phyloP scores from a whole-genome alignment of 305 asterid genomes.

The Nicotiana rustica region DNA sequence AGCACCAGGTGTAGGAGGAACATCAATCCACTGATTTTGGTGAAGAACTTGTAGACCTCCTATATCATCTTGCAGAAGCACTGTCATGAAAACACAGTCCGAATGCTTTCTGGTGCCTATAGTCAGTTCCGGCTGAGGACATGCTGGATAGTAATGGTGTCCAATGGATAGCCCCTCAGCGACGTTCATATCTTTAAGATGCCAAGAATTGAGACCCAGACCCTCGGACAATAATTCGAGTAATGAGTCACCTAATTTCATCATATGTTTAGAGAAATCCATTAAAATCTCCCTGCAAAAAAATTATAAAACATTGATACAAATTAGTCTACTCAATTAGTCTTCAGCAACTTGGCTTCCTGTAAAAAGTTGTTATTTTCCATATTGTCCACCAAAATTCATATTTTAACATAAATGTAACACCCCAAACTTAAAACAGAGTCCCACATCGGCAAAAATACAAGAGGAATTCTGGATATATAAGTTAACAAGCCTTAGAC shows the following conservation, averaged over 20 bases:
- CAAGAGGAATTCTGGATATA: no score
- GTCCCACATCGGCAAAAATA: no score
- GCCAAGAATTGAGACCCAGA: slow-evolving; percentile 32
- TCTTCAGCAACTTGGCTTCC: not conserved
- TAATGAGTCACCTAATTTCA: slow-evolving; percentile 22
- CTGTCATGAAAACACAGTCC: slow-evolving; percentile 35
- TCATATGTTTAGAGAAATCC: slow-evolving; percentile 31
- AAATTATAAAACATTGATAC: not conserved
- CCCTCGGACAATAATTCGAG: slow-evolving; percentile 38
- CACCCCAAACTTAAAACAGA: no score
- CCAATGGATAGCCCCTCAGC: slow-evolving; percentile 35
- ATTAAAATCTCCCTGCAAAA: slow-evolving; percentile 31
- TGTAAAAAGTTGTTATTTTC: not conserved
- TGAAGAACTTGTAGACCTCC: slow-evolving; percentile 41
- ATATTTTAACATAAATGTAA: no score
- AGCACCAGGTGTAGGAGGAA: slow-evolving; percentile 38
- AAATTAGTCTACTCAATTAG: not conserved
- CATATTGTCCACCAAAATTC: no score
- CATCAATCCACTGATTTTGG: slow-evolving; percentile 39
- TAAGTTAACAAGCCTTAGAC: no score
- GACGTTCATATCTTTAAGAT: slow-evolving; percentile 35
- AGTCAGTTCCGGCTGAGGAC: slow-evolving; percentile 42
- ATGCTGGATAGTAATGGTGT: slow-evolving; percentile 44
- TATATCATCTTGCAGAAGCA: slow-evolving; percentile 39
- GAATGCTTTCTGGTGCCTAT: slow-evolving; percentile 42